Conservation (phyloP, 331 rosid species). For the Rhamnella rubrinervis region DNA sequence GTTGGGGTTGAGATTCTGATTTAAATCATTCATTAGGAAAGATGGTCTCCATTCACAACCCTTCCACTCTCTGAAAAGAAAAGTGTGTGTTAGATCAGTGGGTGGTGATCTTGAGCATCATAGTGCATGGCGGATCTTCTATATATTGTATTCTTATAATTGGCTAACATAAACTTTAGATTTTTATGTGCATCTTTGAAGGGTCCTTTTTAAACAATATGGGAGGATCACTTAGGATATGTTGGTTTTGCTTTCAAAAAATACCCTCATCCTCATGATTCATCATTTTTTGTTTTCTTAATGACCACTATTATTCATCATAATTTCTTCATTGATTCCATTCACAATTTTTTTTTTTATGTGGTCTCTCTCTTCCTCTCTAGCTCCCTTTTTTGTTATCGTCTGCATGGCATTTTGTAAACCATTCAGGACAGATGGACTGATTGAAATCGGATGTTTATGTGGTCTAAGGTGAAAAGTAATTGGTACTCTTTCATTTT, state of each 20-base stretch:
- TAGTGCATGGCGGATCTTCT: slow-evolving; percentile 47
- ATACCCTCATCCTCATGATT: background rate
- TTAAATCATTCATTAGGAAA: slow-evolving; percentile 42
- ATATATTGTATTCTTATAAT: slow-evolving; percentile 24
- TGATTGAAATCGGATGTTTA: slow-evolving; percentile 15
- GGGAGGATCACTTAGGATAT: slow-evolving; percentile 45
- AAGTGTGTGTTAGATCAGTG: background rate
- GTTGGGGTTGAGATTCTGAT: slow-evolving; percentile 48
- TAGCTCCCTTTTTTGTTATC: background rate
- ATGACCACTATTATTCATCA: slow-evolving; percentile 16
- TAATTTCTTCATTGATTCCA: slow-evolving; percentile 35
- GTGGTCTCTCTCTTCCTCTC: background rate
- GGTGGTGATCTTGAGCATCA: slow-evolving; percentile 4
- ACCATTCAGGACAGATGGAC: slow-evolving; percentile 9
- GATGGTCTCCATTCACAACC: slow-evolving; percentile 34
- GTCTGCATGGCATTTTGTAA: slow-evolving; percentile 16
- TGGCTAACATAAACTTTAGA: background rate
- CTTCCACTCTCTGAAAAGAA: slow-evolving; percentile 33
- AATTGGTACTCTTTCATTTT: slow-evolving; percentile 20
- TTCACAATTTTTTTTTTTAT: slow-evolving; percentile 18
- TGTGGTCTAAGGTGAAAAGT: slow-evolving; percentile 12
- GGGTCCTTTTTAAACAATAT: too few species aligned
- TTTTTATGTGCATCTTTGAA: too few species aligned
- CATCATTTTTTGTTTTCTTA: background rate
- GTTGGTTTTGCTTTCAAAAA: slow-evolving; percentile 31